Evolutionary conservation across 257 asterid species (phyloP), one percentile per base, ranked within the genome.

Genomic region (Petunia secreta): DNA sequence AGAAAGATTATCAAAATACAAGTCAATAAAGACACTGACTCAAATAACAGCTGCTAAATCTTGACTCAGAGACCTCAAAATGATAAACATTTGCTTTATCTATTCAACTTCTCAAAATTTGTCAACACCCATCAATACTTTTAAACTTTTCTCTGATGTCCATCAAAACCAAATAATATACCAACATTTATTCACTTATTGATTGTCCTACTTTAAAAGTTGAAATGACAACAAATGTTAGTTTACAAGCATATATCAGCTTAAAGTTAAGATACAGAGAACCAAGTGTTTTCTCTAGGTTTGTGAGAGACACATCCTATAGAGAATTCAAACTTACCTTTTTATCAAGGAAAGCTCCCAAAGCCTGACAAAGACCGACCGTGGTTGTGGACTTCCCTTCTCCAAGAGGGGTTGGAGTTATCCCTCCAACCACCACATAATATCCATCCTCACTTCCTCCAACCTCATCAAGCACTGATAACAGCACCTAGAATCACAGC

Each of bases 371-470:
- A n/a, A 95, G 92, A 77, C 99, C 99, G 67, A 93, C 98, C 34
- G 99, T 92, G 64, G 99, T 93, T 3, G 99, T 95, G 78, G 98
- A 93, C 87, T 95, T 95, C 80, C 98, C 97, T 87, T 95, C 99
- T 85, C 99, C 99, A 75, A 95, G 99, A 83, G 99, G 99, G n/a
- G 99, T 95, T 58, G 99, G 97, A 82, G 99, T 93, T 71, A 95
- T 93, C 75, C 98, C 98, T 65, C 98, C 98, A 60, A 95, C 98
- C 71, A 95, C 97, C 87, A 95, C 99, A 85, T 95, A 95, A 83
- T 92, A 95, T 38, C 98, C 99, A 84, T 93, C 94, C 69, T 82
- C 89, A 54, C 39, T 84, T 69, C 88, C 96, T 87, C 89, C 80
- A 60, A 92, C 86, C 11, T 93, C 93, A 85, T 91, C 96, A 59